Percentiles rank a stretch among this genome's conserved stretches.
Conservation (phyloP, 345 rosid species). For the Jatropha curcas region DNA sequence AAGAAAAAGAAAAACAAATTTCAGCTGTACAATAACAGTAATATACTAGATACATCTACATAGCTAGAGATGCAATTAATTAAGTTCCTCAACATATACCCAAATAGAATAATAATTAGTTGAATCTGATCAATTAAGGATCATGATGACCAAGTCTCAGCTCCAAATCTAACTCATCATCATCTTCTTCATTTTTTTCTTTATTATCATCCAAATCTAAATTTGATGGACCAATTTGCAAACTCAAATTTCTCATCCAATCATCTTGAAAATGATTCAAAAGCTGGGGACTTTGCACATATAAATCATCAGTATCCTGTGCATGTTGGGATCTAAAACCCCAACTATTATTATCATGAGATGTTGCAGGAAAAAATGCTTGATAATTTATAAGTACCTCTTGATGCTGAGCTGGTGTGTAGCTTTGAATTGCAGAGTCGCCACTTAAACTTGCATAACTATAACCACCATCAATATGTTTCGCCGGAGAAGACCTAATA, state of each 20-base stretch:
- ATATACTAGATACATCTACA: slow-evolving; percentile 15
- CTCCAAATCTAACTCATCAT: slow-evolving; percentile 29
- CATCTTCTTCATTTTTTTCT: slow-evolving; percentile 7
- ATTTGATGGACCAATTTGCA: slow-evolving; percentile 37
- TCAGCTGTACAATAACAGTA: slow-evolving; percentile 16
- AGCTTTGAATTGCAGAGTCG: slow-evolving; percentile 31
- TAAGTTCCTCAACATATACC: neutral
- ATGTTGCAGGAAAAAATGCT: slow-evolving; percentile 7
- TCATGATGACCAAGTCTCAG: slow-evolving; percentile 32
- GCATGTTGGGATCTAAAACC: slow-evolving; percentile 21
- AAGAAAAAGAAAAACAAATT: slow-evolving; percentile 21
- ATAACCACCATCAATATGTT: slow-evolving; percentile 17
- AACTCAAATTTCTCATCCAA: slow-evolving; percentile 15
- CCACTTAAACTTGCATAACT: slow-evolving; percentile 18
- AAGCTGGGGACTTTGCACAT: slow-evolving; percentile 23
- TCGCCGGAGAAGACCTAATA: slow-evolving; percentile 29
- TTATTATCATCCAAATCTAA: slow-evolving; percentile 5
- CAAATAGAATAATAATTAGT: neutral
- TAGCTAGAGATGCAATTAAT: no score
- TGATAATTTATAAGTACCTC: slow-evolving; percentile 23
- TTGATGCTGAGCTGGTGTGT: slow-evolving; percentile 10
- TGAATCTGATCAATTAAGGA: no score
- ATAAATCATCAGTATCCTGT: slow-evolving; percentile 31
- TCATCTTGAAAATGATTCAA: slow-evolving; percentile 31
- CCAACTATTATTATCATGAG: neutral